A percentile compares a stretch with the other conserved stretches of the same genome.
phyloP scores from a whole-genome alignment of 768 basidiomycete species.

The Suillus clintonianus region DNA sequence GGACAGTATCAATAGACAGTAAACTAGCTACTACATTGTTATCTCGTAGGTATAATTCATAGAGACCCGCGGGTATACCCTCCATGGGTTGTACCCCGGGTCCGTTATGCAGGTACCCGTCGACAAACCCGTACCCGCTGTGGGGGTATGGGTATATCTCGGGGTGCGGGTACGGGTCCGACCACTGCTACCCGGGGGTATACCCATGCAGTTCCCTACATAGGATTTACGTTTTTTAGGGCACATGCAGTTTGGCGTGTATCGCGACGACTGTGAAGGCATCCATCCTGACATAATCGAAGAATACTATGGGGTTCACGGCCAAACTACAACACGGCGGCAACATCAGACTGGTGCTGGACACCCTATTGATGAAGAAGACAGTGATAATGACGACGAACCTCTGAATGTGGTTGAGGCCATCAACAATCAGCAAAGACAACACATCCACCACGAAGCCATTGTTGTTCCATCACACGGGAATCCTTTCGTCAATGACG shows the following conservation, averaged over 20 bases:
- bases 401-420: conserved; percentile 6
- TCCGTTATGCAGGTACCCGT: too few relatives aligned
- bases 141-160: too few relatives aligned
- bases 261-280: conserved; percentile 15
- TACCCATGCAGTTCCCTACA: too few relatives aligned
- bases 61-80: too few relatives aligned
- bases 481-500: conserved; percentile 10
- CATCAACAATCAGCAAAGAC: not conserved
- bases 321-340: not conserved
- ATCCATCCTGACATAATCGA: conserved; percentile 17
- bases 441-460: conserved; percentile 2
- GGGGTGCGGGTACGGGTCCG: too few relatives aligned
- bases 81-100: too few relatives aligned
- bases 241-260: conserved; percentile 10
- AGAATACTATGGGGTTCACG: conserved; percentile 17
- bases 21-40: too few relatives aligned
- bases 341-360: conserved; percentile 8
- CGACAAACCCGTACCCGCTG: too few relatives aligned
- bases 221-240: conserved; percentile 9
- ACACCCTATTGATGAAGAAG: conserved; percentile 7
- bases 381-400: not conserved
- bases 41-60: too few relatives aligned
- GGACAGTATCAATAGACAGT: too few relatives aligned
- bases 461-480: conserved; percentile 2
- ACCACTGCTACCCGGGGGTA: too few relatives aligned